Conservation (phyloP, 352 stramenopile species). For the Thalassiosira sp. region DNA sequence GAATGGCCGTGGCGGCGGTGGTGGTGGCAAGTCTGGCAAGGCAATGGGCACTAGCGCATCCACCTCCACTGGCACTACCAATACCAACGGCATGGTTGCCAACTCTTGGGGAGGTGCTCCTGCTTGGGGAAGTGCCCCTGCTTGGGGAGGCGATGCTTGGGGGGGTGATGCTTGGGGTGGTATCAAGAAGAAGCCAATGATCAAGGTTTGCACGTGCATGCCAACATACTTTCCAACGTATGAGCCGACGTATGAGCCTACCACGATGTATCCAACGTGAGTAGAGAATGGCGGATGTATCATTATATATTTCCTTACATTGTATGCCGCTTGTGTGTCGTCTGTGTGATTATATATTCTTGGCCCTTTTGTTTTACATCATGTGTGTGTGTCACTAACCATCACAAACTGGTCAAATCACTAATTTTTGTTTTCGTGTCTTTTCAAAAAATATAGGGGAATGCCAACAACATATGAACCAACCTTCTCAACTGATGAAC, state of each 20-base stretch:
- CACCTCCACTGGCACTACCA: neutral
- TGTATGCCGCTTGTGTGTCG: neutral
- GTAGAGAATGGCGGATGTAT: neutral
- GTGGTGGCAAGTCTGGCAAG: slow-evolving; percentile 4
- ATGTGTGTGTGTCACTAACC: neutral
- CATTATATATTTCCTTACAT: neutral
- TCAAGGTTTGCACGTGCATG: slow-evolving; percentile 35
- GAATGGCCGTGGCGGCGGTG: neutral
- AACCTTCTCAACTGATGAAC: neutral
- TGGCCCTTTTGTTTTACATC: neutral
- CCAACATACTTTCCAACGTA: slow-evolving; percentile 31
- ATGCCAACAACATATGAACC: neutral
- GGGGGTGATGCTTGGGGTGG: slow-evolving; percentile 3
- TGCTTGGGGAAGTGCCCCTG: too few relatives aligned
- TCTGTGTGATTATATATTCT: neutral
- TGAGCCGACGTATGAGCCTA: slow-evolving; percentile 7
- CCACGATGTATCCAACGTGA: slow-evolving; percentile 4
- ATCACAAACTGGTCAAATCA: neutral
- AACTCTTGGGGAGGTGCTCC: too few relatives aligned
- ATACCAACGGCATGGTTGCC: neutral
- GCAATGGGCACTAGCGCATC: neutral
- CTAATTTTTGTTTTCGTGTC: neutral
- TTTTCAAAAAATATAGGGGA: neutral
- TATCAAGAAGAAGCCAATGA: neutral
- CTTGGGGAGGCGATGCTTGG: slow-evolving; percentile 1